Base-by-base conservation (phyloP, 345 rosid species). In the Aquilaria sinensis region DNA sequence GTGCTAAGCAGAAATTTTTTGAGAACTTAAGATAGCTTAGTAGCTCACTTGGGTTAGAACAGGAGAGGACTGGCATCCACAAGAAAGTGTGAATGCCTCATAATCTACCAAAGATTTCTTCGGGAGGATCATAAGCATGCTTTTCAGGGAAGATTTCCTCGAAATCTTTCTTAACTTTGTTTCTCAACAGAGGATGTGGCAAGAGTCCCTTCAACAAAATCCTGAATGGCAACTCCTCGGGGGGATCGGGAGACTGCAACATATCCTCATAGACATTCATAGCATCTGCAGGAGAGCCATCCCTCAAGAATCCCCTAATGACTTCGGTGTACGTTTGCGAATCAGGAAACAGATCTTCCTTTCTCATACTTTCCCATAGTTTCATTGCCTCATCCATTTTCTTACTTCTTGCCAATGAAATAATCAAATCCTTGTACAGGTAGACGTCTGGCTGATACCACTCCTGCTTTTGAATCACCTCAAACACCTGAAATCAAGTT, bases 191-290 rank as follows among this genome's bases (percentile, higher is more conserved):
- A 0, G 96, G 99, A 63, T 88, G 95, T 0, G 97, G 96, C 11
- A 88, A 62, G 61, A 94, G 97, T 29, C 97, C 98, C 63, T 88
- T 94, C 56, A 94, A 75, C 77, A 94, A 53, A 75, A 88, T 81
- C 74, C 96, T 86, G 74, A 93, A 93, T 0, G 97, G 97, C 76
- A 88, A 70, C 77, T 90, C 98, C 37, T 86, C 96, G 0, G 97
- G 96, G 2, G 98, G 98, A 61, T 93, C 97, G 0, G 96, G 97
- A 51, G 97, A 83, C 70, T 83, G 75, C 75, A 88, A 71, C 97
- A 93, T 93, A 83, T 90, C 96, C 70, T 93, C 97, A 4, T 88
- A 93, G 54, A 93, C 74, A 69, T 93, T 93, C 96, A 90, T 86
- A 23, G 98, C 96, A 80, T 88, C 97, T 0, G 90, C 89, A 0